phyloP scores from a whole-genome alignment of 2,329 filamentous ascomycete species.

The Scedosporium dehoogii region DNA sequence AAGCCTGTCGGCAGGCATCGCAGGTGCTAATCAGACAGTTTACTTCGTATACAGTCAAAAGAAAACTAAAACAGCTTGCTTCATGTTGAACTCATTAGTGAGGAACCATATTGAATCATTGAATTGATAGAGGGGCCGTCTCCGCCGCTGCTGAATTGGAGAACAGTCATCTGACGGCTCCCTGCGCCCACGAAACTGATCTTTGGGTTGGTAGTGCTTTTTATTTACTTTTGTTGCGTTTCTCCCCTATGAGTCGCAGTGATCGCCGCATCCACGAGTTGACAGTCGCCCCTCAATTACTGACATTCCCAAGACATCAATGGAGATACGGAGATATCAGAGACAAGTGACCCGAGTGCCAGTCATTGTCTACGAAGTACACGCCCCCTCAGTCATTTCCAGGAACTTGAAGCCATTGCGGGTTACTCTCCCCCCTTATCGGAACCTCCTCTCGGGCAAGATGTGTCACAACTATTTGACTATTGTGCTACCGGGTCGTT shows the following conservation, averaged over 20 bases:
- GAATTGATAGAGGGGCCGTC: background rate
- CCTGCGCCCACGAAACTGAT: too few species aligned
- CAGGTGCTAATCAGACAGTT: too few species aligned
- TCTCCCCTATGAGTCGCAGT: background rate
- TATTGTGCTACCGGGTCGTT: background rate
- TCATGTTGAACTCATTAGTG: too few species aligned
- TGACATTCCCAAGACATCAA: background rate
- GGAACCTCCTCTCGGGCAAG: background rate
- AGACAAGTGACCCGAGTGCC: background rate
- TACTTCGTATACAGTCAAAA: too few species aligned
- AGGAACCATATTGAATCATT: too few species aligned
- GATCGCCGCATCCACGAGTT: background rate
- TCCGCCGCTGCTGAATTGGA: background rate
- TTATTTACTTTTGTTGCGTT: too few species aligned
- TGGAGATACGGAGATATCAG: background rate
- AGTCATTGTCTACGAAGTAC: background rate
- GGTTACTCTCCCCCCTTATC: background rate
- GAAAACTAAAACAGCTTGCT: too few species aligned
- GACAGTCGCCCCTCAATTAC: background rate
- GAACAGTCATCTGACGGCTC: too few species aligned
- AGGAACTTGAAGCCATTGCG: too few species aligned
- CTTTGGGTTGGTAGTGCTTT: too few species aligned
- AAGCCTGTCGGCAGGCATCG: too few species aligned
- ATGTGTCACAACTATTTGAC: background rate
- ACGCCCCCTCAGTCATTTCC: background rate